Conservation (phyloP, 164 flowering plant genomes). For the Akebia trifoliata region DNA sequence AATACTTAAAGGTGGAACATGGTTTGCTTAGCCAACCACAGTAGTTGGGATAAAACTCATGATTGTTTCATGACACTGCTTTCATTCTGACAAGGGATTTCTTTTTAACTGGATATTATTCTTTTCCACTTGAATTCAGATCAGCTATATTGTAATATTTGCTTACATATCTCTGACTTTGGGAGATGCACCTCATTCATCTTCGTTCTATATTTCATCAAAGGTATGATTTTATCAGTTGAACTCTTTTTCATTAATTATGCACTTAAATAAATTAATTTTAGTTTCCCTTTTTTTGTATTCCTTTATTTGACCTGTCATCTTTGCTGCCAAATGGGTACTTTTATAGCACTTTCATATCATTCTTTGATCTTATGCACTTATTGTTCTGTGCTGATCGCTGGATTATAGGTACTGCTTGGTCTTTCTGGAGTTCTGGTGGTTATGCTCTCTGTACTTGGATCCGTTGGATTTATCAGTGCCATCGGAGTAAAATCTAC, state of each 20-base stretch:
- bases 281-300: neutral
- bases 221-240: constrained; percentile 55
- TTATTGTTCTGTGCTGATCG: constrained; percentile 7
- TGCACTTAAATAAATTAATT: neutral
- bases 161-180: constrained; percentile 89
- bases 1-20: no score
- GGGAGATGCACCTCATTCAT: constrained; percentile 69
- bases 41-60: neutral
- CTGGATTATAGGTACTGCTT: constrained; percentile 63
- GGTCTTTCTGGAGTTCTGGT: constrained; percentile 92
- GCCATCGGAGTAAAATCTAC: constrained; percentile 95
- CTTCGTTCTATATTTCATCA: constrained; percentile 71
- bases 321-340: neutral
- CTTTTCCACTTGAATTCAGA: constrained; percentile 42
- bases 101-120: constrained; percentile 7
- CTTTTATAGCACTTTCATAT: neutral
- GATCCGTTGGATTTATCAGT: constrained; percentile 94
- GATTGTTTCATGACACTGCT: neutral
- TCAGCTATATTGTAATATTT: constrained; percentile 99
- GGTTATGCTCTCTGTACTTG: constrained; percentile 90
- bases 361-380: neutral
- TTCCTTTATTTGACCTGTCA: neutral
- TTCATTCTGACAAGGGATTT: neutral
- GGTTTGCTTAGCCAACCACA: neutral
- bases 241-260: neutral